These are phyloP conservation scores for Huntiella abstrusa DNA, from an alignment of 2,329 filamentous ascomycete genomes.

Conservation along the genomic window DNA sequence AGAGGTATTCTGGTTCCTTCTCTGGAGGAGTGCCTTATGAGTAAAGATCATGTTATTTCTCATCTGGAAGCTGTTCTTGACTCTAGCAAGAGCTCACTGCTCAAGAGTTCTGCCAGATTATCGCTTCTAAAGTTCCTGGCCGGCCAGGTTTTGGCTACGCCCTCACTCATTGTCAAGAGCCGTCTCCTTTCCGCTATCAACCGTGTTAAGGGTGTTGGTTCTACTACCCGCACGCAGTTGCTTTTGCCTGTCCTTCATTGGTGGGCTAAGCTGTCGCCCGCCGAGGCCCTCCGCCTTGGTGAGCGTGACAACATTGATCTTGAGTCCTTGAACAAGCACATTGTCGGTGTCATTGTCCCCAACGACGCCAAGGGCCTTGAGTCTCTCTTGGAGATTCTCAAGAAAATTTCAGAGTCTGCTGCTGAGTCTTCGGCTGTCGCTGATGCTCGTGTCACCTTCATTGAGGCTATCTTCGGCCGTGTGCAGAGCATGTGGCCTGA, in stretches of 20 bases:
- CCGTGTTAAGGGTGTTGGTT: slow-evolving; percentile 51
- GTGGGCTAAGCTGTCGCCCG: slow-evolving; percentile 41
- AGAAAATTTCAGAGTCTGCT: slow-evolving; percentile 13
- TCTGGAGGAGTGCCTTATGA: slow-evolving; percentile 72
- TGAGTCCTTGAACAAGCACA: slow-evolving; percentile 22
- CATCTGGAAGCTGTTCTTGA: slow-evolving; percentile 31
- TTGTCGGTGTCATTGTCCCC: slow-evolving; percentile 33
- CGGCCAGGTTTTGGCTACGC: slow-evolving; percentile 51
- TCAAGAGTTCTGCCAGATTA: slow-evolving; percentile 39
- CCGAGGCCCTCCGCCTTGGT: slow-evolving; percentile 28
- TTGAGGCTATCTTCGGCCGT: slow-evolving; percentile 46
- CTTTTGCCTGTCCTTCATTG: slow-evolving; percentile 56
- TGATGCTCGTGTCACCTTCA: slow-evolving; percentile 30
- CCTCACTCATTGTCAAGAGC: slow-evolving; percentile 49
- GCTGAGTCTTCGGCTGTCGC: slow-evolving; percentile 19
- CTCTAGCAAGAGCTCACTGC: slow-evolving; percentile 27
- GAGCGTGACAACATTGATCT: slow-evolving; percentile 24
- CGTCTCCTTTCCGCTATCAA: slow-evolving; percentile 55
- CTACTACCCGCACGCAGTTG: slow-evolving; percentile 48
- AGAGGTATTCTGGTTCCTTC: slow-evolving; percentile 50
- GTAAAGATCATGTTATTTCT: slow-evolving; percentile 49
- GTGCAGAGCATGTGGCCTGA: slow-evolving; percentile 54
- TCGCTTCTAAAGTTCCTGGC: slow-evolving; percentile 54
- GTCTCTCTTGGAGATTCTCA: slow-evolving; percentile 29
- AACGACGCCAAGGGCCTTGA: slow-evolving; percentile 34